Base-by-base conservation (phyloP, 306 rosid genomes). In the Glycine latifolia region DNA sequence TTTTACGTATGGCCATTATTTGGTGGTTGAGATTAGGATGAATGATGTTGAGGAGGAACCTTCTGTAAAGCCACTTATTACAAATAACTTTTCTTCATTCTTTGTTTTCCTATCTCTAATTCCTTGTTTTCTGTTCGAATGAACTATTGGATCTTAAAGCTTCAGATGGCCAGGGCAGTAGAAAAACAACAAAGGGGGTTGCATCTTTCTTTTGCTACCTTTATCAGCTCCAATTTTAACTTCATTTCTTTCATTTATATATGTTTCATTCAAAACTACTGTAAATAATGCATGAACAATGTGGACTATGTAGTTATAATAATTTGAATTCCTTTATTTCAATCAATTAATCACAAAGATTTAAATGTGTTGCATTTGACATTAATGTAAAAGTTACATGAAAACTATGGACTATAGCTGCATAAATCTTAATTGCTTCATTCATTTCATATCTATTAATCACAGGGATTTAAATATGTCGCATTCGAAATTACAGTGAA, bases 291-390 rank as follows among this genome's bases (percentile, higher is more conserved):
- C 44, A 56, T 17, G 15, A 77, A 10, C 15, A 54, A n/a, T 46
- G 35, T 58, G 14, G 20, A 47, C 10, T 58, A 3, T 39, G 44
- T 6, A 43, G 47, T 7, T 43, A 6, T 43, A 43, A 1, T 6
- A 43, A 43, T 43, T 7, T 43, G 1, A 43, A 43, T 43, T 7
- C 9, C 9, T 43, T 1, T 0, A 43, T 43, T 43, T 56, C 60
- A 69, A 69, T 39, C 39, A 61, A 71, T n/a, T 16, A 31, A 35
- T 62, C 4, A 41, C 71, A 75, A 37, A 17, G 78, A 20, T n/a
- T 49, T 26, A n/a, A 62, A 41, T 60, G 48, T 67, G 47, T 56
- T 26, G 2, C 48, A 31, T 44, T n/a, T 7, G 8, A 16, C 26
- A 49, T 8, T 61, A 20, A 10, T 52, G 3, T 12, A 54, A 2